Evolutionary conservation across 352 stramenopile genomes (phyloP).

Genomic region (Globisporangium canariense): DNA sequence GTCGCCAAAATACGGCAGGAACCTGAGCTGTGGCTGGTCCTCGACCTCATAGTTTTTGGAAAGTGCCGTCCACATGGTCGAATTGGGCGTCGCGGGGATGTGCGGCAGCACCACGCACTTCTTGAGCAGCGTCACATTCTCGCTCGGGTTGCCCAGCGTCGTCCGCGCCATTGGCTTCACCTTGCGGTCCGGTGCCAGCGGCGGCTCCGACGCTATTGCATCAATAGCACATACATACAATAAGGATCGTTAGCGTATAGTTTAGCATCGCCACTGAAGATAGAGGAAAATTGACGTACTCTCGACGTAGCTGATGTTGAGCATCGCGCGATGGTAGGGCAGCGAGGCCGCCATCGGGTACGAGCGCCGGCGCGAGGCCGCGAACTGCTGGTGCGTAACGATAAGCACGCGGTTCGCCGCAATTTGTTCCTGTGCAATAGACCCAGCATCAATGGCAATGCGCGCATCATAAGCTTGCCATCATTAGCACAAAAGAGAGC

Average conservation of each 20-base stretch:
- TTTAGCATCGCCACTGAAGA: background rate
- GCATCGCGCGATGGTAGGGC: conserved; percentile 33
- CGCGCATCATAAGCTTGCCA: background rate
- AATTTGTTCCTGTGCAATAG: conserved; percentile 36
- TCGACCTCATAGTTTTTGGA: conserved; percentile 83
- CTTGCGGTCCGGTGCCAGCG: conserved; percentile 18
- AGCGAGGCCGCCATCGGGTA: conserved; percentile 27
- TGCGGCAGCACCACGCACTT: conserved; percentile 45
- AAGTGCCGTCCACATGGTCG: conserved; percentile 79
- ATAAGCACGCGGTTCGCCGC: conserved; percentile 57
- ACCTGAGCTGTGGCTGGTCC: conserved; percentile 81
- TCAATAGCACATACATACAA: background rate
- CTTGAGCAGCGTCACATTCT: conserved; percentile 29
- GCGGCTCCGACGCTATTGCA: conserved; percentile 43
- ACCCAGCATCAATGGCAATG: background rate
- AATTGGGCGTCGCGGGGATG: conserved; percentile 42
- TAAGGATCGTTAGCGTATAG: background rate
- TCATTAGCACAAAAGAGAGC: background rate
- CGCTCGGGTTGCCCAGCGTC: conserved; percentile 21
- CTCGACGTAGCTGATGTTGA: conserved; percentile 36
- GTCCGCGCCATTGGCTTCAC: conserved; percentile 27
- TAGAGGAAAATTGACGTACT: conserved; percentile 34
- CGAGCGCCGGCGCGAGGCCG: conserved; percentile 20
- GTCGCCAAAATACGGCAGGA: conserved; percentile 67
- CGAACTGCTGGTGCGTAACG: conserved; percentile 27